These are phyloP conservation scores for Saturnispora ahearnii DNA, from an alignment of 805 yeast species.

Conservation along the genomic window DNA sequence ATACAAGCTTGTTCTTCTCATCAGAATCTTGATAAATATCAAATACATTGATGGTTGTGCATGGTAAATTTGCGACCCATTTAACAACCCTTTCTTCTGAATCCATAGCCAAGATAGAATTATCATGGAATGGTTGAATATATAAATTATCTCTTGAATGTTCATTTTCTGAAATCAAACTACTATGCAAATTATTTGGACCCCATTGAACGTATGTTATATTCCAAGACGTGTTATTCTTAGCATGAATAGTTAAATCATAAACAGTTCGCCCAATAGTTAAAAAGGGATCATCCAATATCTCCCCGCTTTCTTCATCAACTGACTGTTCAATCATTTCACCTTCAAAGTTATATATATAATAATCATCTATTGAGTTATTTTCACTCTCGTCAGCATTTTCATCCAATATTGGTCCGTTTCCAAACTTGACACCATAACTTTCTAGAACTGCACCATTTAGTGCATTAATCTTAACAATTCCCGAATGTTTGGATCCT, in stretches of 20 bases:
- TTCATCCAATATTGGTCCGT: conserved; percentile 1
- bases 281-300: conserved; percentile 27
- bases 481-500: conserved; percentile 68
- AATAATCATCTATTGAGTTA: not conserved
- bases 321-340: conserved; percentile 10
- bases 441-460: conserved; percentile 67
- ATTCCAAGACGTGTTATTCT: conserved; percentile 66
- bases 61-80: conserved; percentile 72
- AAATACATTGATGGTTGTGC: conserved; percentile 67
- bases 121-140: conserved; percentile 78
- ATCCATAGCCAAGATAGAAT: conserved; percentile 68
- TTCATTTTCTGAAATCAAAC: conserved; percentile 38
- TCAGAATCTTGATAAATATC: conserved; percentile 47
- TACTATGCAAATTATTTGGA: conserved; percentile 71
- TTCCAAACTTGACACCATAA: conserved; percentile 34
- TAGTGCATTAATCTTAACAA: conserved; percentile 61
- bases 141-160: conserved; percentile 64
- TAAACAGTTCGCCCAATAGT: conserved; percentile 66
- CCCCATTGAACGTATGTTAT: conserved; percentile 87
- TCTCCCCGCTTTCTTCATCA: conserved; percentile 6
- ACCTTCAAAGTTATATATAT: conserved; percentile 7
- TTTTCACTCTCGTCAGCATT: not conserved
- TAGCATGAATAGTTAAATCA: conserved; percentile 69
- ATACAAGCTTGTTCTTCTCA: conserved; percentile 32
- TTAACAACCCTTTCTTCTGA: conserved; percentile 57